Percentiles rank a stretch among this genome's conserved stretches.
phyloP scores from a whole-genome alignment of 345 rosid species.

The Pseudoturritis turrita region DNA sequence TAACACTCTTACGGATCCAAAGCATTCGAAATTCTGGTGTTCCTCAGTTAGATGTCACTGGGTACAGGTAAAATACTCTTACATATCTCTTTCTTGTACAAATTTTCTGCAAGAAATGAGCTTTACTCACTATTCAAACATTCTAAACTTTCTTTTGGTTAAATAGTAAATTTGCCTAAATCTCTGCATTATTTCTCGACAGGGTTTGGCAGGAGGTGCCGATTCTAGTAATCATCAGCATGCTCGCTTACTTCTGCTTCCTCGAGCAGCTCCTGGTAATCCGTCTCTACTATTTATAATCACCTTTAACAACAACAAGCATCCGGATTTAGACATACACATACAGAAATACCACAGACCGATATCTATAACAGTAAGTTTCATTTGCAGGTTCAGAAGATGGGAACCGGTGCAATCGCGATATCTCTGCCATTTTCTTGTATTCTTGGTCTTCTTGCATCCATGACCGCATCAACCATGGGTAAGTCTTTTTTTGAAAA shows the following conservation, averaged over 20 bases:
- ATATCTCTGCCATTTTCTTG: slow-evolving; percentile 92
- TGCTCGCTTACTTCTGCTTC: slow-evolving; percentile 90
- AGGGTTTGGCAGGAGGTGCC: slow-evolving; percentile 97
- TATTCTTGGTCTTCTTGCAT: slow-evolving; percentile 73
- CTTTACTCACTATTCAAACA: neutral
- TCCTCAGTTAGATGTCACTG: slow-evolving; percentile 27
- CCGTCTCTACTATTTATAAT: neutral
- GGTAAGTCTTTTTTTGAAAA: slow-evolving; percentile 41
- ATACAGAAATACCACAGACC: neutral
- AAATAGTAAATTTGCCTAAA: neutral
- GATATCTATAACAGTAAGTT: slow-evolving; percentile 5
- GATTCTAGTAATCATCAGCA: slow-evolving; percentile 73
- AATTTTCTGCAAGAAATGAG: neutral
- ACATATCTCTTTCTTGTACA: neutral
- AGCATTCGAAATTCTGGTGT: slow-evolving; percentile 39
- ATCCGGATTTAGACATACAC: neutral
- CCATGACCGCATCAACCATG: slow-evolving; percentile 89
- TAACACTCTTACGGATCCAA: slow-evolving; percentile 73
- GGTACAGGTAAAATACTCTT: slow-evolving; percentile 14
- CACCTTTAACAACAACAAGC: neutral
- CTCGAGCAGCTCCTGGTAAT: slow-evolving; percentile 90
- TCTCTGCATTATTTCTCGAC: slow-evolving; percentile 8
- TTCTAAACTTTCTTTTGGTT: neutral
- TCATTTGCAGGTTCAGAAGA: slow-evolving; percentile 54
- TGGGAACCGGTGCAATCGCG: slow-evolving; percentile 86